phyloP scores from a whole-genome alignment of 106 monocot species.

The Allium sativum region DNA sequence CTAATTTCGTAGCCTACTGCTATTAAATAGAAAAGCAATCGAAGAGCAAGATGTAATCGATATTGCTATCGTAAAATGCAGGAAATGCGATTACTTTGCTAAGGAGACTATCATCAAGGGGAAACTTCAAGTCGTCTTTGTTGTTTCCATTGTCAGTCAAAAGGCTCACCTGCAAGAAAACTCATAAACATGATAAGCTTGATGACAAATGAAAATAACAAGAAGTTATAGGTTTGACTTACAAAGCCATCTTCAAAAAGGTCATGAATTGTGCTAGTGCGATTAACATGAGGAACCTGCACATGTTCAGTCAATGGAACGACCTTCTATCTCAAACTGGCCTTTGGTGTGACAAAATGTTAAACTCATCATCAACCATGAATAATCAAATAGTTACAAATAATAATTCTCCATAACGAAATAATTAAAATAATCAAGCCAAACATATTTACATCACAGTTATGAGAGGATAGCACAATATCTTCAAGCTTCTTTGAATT shows the following conservation, averaged over 20 bases:
- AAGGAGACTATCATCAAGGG: neutral
- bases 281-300: slow-evolving; percentile 21
- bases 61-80: too few relatives aligned
- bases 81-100: too few relatives aligned
- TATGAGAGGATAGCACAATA: slow-evolving; percentile 19
- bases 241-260: slow-evolving; percentile 16
- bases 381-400: neutral
- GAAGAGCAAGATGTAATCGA: too few relatives aligned
- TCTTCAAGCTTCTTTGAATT: slow-evolving; percentile 16
- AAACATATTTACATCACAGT: slow-evolving; percentile 10
- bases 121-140: neutral
- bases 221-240: neutral
- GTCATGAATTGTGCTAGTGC: slow-evolving; percentile 14
- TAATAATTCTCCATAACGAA: neutral
- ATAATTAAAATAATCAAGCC: neutral
- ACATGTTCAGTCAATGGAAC: neutral
- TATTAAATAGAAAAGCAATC: too few relatives aligned
- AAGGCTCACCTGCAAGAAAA: neutral
- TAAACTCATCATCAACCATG: neutral
- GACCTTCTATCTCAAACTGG: too few relatives aligned
- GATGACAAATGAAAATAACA: neutral
- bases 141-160: neutral
- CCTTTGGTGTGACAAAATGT: too few relatives aligned
- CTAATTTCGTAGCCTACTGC: too few relatives aligned
- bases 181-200: neutral